Evolutionary conservation across 768 basidiomycete species (phyloP), one percentile per base, ranked within the genome.

Genomic region (Russula vinacea): DNA sequence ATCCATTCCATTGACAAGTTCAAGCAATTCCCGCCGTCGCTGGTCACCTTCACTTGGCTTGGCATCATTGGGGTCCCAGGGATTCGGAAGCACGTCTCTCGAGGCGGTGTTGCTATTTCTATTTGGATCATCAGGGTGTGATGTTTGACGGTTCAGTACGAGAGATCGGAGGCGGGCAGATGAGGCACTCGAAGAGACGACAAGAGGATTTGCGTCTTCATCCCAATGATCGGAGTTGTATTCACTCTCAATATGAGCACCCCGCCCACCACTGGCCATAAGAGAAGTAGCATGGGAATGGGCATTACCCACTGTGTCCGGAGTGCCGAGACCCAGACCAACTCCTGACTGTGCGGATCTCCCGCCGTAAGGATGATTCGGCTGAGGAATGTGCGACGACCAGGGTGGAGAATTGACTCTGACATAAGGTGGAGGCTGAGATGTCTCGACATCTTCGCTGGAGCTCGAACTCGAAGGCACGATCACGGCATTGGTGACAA

Each of bases 391-490:
- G 2, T 50, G 53, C 42, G 55, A 56, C 13, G 49, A n/a, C 55
- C 59, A 52, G n/a, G 54, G 33, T 11, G 59, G 55, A 47, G 45
- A 42, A 16, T 52, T 37, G 35, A 24, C 33, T 22, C 44, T 33
- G 14, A n/a, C 32, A 22, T 44, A 22, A 14, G 55, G 24, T 17
- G 47, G n/a, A 10, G 19, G 26, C 29, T 37, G 54, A 10, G 50
- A 61, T 7, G 55, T 10, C 50, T 56, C 59, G 2, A 56, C 50
- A 14, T 61, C 64, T 61, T 61, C 64, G 44, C 64, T 65, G 8
- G 64, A 65, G 26, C 64, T 61, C n/a, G 64, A 65, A 56, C 64
- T 56, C n/a, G 64, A 65, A 7, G 64, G 59, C 6, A 64, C 65
- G 44, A 66, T 66, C 14, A 58, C 57, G 10, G 65, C 62, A 10